These are phyloP conservation scores for Talaromyces verruculosus DNA, from an alignment of 2,329 filamentous ascomycete species.

Conservation along the genomic window DNA sequence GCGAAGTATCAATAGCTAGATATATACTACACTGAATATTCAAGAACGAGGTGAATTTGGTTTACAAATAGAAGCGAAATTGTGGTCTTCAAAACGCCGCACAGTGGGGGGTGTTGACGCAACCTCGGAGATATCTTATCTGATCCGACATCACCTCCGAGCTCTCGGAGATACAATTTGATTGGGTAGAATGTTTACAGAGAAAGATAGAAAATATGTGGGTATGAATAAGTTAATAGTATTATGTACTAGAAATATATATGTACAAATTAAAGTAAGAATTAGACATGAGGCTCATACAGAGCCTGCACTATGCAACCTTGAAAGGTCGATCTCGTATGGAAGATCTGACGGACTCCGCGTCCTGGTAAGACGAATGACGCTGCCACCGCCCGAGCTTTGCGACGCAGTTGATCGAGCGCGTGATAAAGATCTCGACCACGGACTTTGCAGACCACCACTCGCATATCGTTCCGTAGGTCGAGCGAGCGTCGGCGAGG, in stretches of 20 bases:
- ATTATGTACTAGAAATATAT: background rate
- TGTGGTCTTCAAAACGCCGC: background rate
- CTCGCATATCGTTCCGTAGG: slow-evolving; percentile 7
- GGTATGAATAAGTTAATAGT: background rate
- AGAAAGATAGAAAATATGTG: background rate
- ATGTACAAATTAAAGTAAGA: background rate
- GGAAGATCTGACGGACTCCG: slow-evolving; percentile 34
- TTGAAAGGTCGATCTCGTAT: slow-evolving; percentile 33
- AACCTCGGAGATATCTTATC: slow-evolving; percentile 18
- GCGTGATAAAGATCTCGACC: slow-evolving; percentile 36
- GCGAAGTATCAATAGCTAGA: background rate
- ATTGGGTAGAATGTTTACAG: background rate
- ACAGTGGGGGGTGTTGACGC: slow-evolving; percentile 3
- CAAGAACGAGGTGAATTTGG: background rate
- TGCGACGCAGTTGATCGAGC: slow-evolving; percentile 36
- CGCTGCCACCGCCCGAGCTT: slow-evolving; percentile 37
- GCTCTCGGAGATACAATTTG: background rate
- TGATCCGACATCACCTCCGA: slow-evolving; percentile 8
- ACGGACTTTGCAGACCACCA: slow-evolving; percentile 33
- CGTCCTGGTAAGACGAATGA: slow-evolving; percentile 40
- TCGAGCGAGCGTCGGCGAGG: slow-evolving; percentile 25
- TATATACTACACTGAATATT: background rate
- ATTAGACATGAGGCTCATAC: background rate
- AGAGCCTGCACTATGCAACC: slow-evolving; percentile 9
- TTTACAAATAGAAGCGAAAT: background rate